phyloP scores from a whole-genome alignment of 768 basidiomycete genomes.

The Leccinum broughii region DNA sequence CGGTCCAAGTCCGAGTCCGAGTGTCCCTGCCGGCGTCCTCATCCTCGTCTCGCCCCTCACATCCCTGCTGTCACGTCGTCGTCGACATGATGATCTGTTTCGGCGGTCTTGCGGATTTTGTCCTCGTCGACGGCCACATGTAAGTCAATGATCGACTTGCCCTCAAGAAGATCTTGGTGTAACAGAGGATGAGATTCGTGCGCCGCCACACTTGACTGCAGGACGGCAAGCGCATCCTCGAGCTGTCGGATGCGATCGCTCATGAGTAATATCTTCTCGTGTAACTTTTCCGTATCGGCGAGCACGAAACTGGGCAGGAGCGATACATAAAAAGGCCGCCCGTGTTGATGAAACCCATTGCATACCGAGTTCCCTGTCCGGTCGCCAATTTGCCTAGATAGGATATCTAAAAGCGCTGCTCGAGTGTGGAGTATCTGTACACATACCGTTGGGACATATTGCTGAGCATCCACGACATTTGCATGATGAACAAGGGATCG shows the following conservation, averaged over 20 bases:
- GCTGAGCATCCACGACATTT: slow-evolving; percentile 74
- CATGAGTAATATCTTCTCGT: slow-evolving; percentile 67
- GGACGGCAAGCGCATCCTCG: slow-evolving; percentile 62
- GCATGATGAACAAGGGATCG: slow-evolving; percentile 54
- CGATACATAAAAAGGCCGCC: not conserved
- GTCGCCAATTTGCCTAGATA: slow-evolving; percentile 60
- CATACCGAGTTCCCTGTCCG: slow-evolving; percentile 71
- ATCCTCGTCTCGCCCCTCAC: no score
- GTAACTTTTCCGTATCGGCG: slow-evolving; percentile 69
- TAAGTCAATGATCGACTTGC: slow-evolving; percentile 70
- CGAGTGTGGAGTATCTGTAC: not conserved
- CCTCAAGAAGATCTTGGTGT: slow-evolving; percentile 55
- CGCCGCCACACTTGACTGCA: slow-evolving; percentile 48
- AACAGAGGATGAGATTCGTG: slow-evolving; percentile 61
- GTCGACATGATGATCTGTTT: slow-evolving; percentile 27
- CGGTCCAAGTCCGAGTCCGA: no score
- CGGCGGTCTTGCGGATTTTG: slow-evolving; percentile 30
- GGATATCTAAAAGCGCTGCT: not conserved
- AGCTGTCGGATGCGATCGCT: slow-evolving; percentile 70
- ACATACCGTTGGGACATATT: slow-evolving; percentile 68
- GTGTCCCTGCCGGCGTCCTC: no score
- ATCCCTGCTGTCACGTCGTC: slow-evolving; percentile 29
- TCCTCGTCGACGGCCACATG: slow-evolving; percentile 55
- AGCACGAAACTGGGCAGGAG: slow-evolving; percentile 56
- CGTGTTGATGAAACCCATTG: not conserved